These are phyloP conservation scores for Trichoderma endophyticum DNA, from an alignment of 2,329 filamentous ascomycete genomes.

Conservation along the genomic window DNA sequence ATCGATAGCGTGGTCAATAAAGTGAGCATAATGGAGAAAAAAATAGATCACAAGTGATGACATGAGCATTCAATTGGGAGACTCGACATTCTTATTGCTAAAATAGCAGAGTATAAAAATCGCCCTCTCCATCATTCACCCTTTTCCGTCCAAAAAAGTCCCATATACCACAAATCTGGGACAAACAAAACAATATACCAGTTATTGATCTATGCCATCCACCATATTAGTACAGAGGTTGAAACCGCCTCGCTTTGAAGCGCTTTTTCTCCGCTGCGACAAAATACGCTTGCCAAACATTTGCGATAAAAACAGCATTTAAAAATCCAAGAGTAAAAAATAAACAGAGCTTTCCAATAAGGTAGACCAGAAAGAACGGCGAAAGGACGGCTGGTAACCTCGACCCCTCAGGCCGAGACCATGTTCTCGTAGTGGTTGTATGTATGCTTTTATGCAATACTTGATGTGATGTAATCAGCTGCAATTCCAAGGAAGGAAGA, in stretches of 20 bases:
- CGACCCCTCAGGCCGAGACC: background rate
- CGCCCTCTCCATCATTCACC: background rate
- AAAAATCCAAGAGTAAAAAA: background rate
- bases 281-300: conserved; percentile 24
- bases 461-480: background rate
- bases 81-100: conserved; percentile 27
- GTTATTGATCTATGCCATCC: conserved; percentile 25
- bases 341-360: background rate
- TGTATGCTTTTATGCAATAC: background rate
- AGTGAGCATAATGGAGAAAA: background rate
- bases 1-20: background rate
- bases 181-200: conserved; percentile 5
- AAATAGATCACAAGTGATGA: background rate
- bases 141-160: conserved; percentile 2
- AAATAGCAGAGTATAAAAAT: background rate
- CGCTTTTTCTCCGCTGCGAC: conserved; percentile 23
- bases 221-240: conserved; percentile 34
- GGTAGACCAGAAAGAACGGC: background rate
- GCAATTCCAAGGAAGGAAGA: background rate
- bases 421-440: background rate
- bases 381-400: too few species aligned
- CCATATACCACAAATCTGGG: conserved; percentile 5
- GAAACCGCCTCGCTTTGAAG: conserved; percentile 21
- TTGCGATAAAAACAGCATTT: conserved; percentile 6
- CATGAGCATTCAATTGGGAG: background rate